Conservation (phyloP, 352 stramenopile genomes). For the Phytophthora megakarya region DNA sequence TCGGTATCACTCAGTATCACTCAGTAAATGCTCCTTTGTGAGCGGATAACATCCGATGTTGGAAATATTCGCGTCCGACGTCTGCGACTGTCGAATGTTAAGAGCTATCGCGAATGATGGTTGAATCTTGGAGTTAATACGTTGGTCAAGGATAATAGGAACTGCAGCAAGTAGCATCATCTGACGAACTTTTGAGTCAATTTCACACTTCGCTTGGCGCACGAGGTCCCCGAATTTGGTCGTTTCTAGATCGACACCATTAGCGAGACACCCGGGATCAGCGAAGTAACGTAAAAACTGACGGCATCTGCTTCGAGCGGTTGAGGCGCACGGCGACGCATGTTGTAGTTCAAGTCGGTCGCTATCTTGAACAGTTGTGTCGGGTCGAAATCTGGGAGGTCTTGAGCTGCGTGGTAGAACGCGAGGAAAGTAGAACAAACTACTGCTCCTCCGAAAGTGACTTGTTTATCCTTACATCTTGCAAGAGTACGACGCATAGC, state of each 20-base stretch:
- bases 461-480: constrained; percentile 36
- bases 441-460: constrained; percentile 44
- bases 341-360: constrained; percentile 47
- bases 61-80: constrained; percentile 31
- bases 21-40: constrained; percentile 12
- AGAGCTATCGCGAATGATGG: constrained; percentile 23
- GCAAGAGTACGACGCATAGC: constrained; percentile 31
- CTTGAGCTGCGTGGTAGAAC: constrained; percentile 25
- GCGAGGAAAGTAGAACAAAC: constrained; percentile 9
- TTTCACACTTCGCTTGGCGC: constrained; percentile 32
- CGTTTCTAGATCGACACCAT: constrained; percentile 29
- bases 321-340: constrained; percentile 41
- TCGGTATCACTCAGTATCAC: not conserved
- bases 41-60: constrained; percentile 36
- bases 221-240: constrained; percentile 54
- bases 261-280: constrained; percentile 17
- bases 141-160: constrained; percentile 25
- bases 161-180: constrained; percentile 9
- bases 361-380: constrained; percentile 39
- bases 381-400: constrained; percentile 2
- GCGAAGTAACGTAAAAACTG: constrained; percentile 37
- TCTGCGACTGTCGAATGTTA: constrained; percentile 22
- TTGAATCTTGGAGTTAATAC: constrained; percentile 16
- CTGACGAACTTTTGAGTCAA: constrained; percentile 26
- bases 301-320: constrained; percentile 30